Evolutionary conservation across 2,329 filamentous ascomycete genomes (phyloP), one percentile per base, ranked within the genome.

Genomic region (Dactylellina leptospora): DNA sequence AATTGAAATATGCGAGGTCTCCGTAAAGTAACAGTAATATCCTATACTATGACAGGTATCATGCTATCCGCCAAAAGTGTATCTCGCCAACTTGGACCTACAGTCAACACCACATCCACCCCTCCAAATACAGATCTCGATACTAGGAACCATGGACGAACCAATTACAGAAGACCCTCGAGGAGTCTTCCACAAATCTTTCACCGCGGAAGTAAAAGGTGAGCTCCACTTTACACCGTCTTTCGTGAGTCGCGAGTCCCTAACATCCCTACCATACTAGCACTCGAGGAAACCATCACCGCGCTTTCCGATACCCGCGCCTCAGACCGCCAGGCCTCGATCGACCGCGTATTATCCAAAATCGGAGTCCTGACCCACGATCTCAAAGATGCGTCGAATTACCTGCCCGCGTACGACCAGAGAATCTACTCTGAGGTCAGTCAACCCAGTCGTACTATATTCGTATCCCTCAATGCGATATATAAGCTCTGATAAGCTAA

Each of bases 321-420:
- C 10, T 81, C 88, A 0, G 91, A 95, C 80, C 89, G 91, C 44
- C 86, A 90, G 74, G 89, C 93, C 78, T 91, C 91, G 55, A 87
- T 90, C 48, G 92, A 96, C 75, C 86, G 90, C 77, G 89, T 92
- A 75, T 84, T 96, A 11, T 87, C 90, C 13, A 86, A 87, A 73
- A 95, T 97, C 76, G 88, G 90, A 27, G 86, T 87, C 64, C 84
- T 97, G 13, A 92, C 92, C 0, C 90, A 89, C 74, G 89, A 95
- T 76, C 90, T 97, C 38, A 89, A 91, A 75, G 92, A 97, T 80
- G 90, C 91, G 0, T 87, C 90, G 1, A 88, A 88, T 62, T 92
- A 89, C 75, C 86, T 96, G 13, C 92, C 95, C 1, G 87, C 92
- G 5, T 96, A 97, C 78, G 95, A 97, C 77, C 91, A 95, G 79